Evolutionary conservation across 2,329 filamentous ascomycete species (phyloP).

Genomic region (Sphaerulina musiva): DNA sequence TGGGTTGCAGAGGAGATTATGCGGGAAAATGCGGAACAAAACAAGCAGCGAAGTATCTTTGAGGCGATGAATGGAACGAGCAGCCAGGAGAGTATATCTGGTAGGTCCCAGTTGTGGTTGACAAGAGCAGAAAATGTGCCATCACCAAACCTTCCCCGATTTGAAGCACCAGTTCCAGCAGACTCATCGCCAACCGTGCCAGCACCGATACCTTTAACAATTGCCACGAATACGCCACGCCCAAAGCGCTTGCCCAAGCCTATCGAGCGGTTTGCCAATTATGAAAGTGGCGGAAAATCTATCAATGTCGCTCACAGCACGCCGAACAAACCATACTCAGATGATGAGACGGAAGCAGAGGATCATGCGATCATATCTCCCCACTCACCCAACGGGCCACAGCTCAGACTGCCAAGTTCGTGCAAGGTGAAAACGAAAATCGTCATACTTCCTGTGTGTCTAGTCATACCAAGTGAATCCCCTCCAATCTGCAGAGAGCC

Average conservation of each 20-base stretch:
- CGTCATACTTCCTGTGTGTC: not conserved
- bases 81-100: not conserved
- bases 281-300: not conserved
- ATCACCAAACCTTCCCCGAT: not conserved
- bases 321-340: too few species aligned
- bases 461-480: not conserved
- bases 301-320: not conserved
- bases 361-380: not conserved
- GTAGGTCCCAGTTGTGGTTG: not conserved
- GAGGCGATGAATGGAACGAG: not conserved
- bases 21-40: not conserved
- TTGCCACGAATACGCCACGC: not conserved
- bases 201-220: not conserved
- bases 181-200: not conserved
- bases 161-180: not conserved
- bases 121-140: not conserved
- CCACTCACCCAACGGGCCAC: not conserved
- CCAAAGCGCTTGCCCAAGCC: conserved; percentile 1
- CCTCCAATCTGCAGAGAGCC: not conserved
- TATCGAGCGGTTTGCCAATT: not conserved
- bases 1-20: not conserved
- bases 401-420: not conserved
- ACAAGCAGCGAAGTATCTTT: not conserved
- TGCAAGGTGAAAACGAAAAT: not conserved
- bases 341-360: not conserved